Evolutionary conservation across 2,329 filamentous ascomycete species (phyloP), one percentile per base, ranked within the genome.

Genomic region (Penicillium sp.): DNA sequence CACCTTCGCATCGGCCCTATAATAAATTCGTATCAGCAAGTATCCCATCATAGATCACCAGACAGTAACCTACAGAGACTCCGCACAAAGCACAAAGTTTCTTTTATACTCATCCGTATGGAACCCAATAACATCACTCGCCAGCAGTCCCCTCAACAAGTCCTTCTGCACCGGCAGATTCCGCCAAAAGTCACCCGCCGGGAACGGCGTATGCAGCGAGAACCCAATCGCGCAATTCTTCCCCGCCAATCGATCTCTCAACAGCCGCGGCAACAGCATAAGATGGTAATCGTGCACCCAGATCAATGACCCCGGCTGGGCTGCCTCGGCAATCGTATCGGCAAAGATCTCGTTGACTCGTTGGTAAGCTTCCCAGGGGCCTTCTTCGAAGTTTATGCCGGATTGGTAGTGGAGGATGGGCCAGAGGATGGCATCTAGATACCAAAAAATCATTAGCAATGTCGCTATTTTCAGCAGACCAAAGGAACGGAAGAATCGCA

Each of bases 251-350:
- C 66, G 56, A 7, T 94, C 83, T 53, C 90, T 85, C 53, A 96
- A 77, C 83, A 95, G 88, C 64, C 87, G 79, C 13, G 90, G 90
- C 19, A 96, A 77, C 15, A 96, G 81, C 86, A 96, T 94, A 52
- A 96, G 76, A 69, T 96, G 91, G 72, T 96, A 96, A 71, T 96
- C 90, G 70, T 96, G 90, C 3, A 96, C 85, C 90, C 91, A 96
- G 61, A 96, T 86, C 58, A 95, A 73, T 67, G 95, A 88, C 49
- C 88, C 88, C 6, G n/a, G n/a, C n/a, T n/a, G n/a, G n/a, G 94
- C 85, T 54, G 91, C 84, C 55, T 84, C 81, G 42, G 86, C 81
- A 56, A 96, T 83, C 12, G 83, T 82, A 72, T 90, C 84, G 43
- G 91, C 90, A 64, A 96, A 96, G 6, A 93, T 77, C 50, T 84